Percentiles rank a stretch among this genome's conserved stretches.
Evolutionary conservation across 2,329 filamentous ascomycete species (phyloP).

Genomic region (Sordariomycetes sp.): DNA sequence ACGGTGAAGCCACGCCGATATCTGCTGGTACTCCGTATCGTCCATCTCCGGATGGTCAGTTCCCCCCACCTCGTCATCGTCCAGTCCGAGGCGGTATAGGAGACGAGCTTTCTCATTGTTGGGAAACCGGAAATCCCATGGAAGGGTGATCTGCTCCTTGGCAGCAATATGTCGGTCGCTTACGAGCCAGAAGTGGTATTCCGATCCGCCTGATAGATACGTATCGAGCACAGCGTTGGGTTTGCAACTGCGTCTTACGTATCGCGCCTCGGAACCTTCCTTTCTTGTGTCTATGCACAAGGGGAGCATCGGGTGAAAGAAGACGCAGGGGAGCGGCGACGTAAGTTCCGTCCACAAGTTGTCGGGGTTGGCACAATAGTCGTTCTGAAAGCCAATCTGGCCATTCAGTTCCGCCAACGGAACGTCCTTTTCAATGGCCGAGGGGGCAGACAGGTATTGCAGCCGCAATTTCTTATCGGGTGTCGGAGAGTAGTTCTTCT

Average conservation of each 20-base stretch:
- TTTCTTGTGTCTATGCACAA: slow-evolving; percentile 85
- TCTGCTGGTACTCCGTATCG: slow-evolving; percentile 44
- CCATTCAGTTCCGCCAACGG: slow-evolving; percentile 63
- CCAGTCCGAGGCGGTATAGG: slow-evolving; percentile 45
- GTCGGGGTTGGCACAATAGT: slow-evolving; percentile 52
- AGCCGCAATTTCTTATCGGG: slow-evolving; percentile 51
- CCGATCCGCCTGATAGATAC: slow-evolving; percentile 61
- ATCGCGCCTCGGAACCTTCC: slow-evolving; percentile 77
- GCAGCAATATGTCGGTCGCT: slow-evolving; percentile 63
- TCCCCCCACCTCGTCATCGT: slow-evolving; percentile 39
- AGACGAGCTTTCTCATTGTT: slow-evolving; percentile 40
- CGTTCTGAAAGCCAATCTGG: slow-evolving; percentile 58
- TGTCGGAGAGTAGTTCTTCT: slow-evolving; percentile 27
- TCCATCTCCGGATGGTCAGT: slow-evolving; percentile 36
- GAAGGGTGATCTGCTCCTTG: slow-evolving; percentile 48
- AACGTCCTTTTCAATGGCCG: slow-evolving; percentile 40
- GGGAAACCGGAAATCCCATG: slow-evolving; percentile 54
- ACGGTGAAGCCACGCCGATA: slow-evolving; percentile 52
- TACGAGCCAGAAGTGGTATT: slow-evolving; percentile 89
- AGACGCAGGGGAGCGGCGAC: slow-evolving; percentile 59
- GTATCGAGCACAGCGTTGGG: slow-evolving; percentile 85
- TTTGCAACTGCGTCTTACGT: slow-evolving; percentile 81
- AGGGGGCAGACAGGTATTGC: slow-evolving; percentile 46
- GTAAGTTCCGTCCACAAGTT: slow-evolving; percentile 57
- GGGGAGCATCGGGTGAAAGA: slow-evolving; percentile 78